Conservation (phyloP, 1,284 basidiomycete genomes). For the Veloporphyrellus conicus region DNA sequence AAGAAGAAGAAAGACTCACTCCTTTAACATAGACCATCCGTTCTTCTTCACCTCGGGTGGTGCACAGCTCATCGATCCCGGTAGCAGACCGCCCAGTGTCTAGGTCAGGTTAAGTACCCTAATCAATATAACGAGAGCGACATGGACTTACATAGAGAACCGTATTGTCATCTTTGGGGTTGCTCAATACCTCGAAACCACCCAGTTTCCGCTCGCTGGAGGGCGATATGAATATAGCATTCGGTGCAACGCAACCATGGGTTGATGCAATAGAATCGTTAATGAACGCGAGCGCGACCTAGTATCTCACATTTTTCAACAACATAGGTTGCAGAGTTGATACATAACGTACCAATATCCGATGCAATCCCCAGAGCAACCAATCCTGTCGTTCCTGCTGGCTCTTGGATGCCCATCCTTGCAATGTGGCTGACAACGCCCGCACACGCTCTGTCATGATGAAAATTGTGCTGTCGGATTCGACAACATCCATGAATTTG, state of each 20-base stretch:
- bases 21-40: constrained; percentile 81
- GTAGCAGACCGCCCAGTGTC: constrained; percentile 69
- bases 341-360: constrained; percentile 63
- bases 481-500: constrained; percentile 90
- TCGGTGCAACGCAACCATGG: constrained; percentile 80
- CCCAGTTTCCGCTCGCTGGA: constrained; percentile 96
- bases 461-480: constrained; percentile 83
- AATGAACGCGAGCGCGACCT: constrained; percentile 89
- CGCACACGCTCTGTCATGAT: constrained; percentile 93
- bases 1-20: constrained; percentile 48
- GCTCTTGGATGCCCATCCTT: constrained; percentile 60
- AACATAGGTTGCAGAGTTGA: background rate
- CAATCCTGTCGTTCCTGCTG: constrained; percentile 76
- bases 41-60: constrained; percentile 89
- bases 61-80: constrained; percentile 54
- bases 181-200: constrained; percentile 89
- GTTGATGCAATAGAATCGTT: constrained; percentile 84
- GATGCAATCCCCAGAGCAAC: constrained; percentile 91
- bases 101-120: constrained; percentile 34
- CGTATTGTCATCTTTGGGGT: constrained; percentile 69
- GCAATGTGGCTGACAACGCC: constrained; percentile 67
- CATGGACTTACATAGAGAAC: constrained; percentile 70
- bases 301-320: constrained; percentile 11
- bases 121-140: background rate
- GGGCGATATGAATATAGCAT: constrained; percentile 83